phyloP scores from a whole-genome alignment of 306 rosid genomes.

The Trifolium fragiferum region DNA sequence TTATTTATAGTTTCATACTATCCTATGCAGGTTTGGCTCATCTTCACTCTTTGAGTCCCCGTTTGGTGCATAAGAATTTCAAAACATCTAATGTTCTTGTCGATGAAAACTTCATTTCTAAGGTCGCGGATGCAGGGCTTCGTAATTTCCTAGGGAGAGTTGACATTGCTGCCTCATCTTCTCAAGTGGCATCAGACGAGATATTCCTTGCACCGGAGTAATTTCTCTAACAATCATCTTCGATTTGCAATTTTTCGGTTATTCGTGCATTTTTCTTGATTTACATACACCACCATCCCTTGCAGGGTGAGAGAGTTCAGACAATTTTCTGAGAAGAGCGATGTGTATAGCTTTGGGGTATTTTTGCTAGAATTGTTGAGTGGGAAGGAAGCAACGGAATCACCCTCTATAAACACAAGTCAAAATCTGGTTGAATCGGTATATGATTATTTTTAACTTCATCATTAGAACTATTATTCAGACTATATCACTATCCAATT shows the following conservation, averaged over 20 bases:
- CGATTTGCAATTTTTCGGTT: conserved; percentile 26
- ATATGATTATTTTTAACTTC: conserved; percentile 1
- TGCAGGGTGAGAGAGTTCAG: conserved; percentile 90
- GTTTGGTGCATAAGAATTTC: conserved; percentile 81
- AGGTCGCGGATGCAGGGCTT: conserved; percentile 84
- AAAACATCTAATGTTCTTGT: conserved; percentile 92
- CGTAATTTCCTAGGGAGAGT: conserved; percentile 74
- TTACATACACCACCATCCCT: conserved; percentile 23
- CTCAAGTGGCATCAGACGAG: conserved; percentile 66
- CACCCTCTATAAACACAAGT: conserved; percentile 50
- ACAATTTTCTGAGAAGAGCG: conserved; percentile 88
- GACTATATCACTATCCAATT: neutral
- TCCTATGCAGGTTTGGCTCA: conserved; percentile 73
- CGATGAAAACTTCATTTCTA: conserved; percentile 77
- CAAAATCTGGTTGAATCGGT: conserved; percentile 65
- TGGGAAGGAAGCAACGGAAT: conserved; percentile 72
- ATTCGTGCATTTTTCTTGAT: conserved; percentile 10
- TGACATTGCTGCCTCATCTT: conserved; percentile 71
- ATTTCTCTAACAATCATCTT: conserved; percentile 27
- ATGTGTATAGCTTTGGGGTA: conserved; percentile 83
- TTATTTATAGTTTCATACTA: conserved; percentile 36
- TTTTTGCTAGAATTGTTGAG: conserved; percentile 83
- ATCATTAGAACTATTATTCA: neutral
- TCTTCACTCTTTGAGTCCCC: conserved; percentile 84
- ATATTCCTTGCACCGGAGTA: conserved; percentile 90